Percentiles rank a stretch among this genome's conserved stretches.
Evolutionary conservation across 208 protist species (phyloP).

Genomic region (Crithidia thermophila): DNA sequence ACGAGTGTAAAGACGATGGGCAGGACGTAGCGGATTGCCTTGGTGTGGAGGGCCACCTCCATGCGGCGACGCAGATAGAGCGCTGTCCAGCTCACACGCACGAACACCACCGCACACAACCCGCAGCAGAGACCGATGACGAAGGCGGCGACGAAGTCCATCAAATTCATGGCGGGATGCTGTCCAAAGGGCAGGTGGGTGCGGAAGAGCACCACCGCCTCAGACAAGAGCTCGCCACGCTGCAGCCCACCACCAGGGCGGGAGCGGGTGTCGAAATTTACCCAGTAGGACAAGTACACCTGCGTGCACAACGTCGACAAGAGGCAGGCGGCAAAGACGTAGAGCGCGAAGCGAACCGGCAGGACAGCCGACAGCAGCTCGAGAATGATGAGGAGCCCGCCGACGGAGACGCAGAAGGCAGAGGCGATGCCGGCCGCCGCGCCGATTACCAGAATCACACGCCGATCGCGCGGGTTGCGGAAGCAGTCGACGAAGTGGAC

Average conservation of each 20-base stretch:
- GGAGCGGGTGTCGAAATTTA: slow-evolving; percentile 40
- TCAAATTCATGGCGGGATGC: slow-evolving; percentile 48
- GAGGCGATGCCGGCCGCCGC: slow-evolving; percentile 54
- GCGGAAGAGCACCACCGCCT: slow-evolving; percentile 38
- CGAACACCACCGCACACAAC: slow-evolving; percentile 37
- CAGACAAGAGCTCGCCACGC: slow-evolving; percentile 38
- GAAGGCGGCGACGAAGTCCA: slow-evolving; percentile 46
- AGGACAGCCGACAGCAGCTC: slow-evolving; percentile 55
- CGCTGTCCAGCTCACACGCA: slow-evolving; percentile 44
- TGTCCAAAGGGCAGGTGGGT: slow-evolving; percentile 45
- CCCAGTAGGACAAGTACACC: slow-evolving; percentile 51
- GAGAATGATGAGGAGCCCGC: slow-evolving; percentile 55
- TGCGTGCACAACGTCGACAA: slow-evolving; percentile 53
- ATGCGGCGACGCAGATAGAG: slow-evolving; percentile 43
- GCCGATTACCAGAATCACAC: slow-evolving; percentile 51
- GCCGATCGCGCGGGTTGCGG: slow-evolving; percentile 56
- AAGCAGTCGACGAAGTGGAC: slow-evolving; percentile 64
- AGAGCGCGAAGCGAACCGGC: slow-evolving; percentile 58
- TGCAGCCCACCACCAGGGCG: slow-evolving; percentile 29
- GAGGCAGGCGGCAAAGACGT: slow-evolving; percentile 60
- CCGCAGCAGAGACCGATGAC: slow-evolving; percentile 45
- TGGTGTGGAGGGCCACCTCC: slow-evolving; percentile 38
- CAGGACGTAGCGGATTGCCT: slow-evolving; percentile 39
- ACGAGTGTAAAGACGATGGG: slow-evolving; percentile 47
- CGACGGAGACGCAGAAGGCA: slow-evolving; percentile 56